Conservation (phyloP, 2,329 filamentous ascomycete genomes). For the Fusarium napiforme region DNA sequence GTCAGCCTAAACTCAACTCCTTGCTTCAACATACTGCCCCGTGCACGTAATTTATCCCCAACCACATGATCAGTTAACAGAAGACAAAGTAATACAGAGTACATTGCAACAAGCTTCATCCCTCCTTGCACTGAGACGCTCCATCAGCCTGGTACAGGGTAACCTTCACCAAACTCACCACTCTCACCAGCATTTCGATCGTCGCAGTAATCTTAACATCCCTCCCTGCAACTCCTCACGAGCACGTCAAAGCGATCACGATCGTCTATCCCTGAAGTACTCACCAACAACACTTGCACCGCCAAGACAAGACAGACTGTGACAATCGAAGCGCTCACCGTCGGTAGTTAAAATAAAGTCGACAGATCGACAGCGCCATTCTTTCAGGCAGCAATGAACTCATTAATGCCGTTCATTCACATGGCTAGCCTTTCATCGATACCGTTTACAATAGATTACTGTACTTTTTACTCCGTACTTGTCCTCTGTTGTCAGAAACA, state of each 20-base stretch:
- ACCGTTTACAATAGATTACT: neutral
- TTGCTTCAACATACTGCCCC: neutral
- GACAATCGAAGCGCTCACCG: conserved; percentile 6
- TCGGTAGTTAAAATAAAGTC: conserved; percentile 11
- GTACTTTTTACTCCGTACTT: neutral
- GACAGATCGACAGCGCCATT: conserved; percentile 4
- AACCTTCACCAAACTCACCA: neutral
- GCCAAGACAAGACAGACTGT: conserved; percentile 7
- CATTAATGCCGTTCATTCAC: neutral
- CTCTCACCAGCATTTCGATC: neutral
- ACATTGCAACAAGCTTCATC: neutral
- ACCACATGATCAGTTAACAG: neutral
- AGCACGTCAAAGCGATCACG: conserved; percentile 13
- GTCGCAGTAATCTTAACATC: neutral
- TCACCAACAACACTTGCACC: neutral
- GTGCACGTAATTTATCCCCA: too few species aligned
- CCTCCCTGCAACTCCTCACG: neutral
- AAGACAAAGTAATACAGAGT: neutral
- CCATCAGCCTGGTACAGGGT: neutral
- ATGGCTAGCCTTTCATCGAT: conserved; percentile 14
- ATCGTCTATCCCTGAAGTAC: conserved; percentile 8
- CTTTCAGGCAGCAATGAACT: neutral
- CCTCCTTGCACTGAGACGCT: neutral
- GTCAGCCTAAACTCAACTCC: neutral
- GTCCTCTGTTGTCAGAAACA: conserved; percentile 5